Evolutionary conservation across 1,284 basidiomycete genomes (phyloP), one percentile per base, ranked within the genome.

Genomic region (Porogramme epimiltina): DNA sequence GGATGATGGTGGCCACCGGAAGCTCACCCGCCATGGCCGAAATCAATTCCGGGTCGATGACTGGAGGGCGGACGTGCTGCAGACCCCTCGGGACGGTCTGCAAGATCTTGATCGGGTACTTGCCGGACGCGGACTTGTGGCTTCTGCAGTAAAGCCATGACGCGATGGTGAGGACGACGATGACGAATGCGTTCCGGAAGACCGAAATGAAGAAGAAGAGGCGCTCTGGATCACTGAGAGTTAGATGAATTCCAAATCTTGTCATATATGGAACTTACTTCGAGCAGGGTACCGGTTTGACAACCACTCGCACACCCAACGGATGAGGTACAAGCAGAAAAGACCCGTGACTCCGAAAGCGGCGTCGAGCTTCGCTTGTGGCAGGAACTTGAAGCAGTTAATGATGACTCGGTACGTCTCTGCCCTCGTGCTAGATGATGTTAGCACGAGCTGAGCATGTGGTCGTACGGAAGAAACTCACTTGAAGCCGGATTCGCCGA

Each of bases 1-100:
- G 79, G 61, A 99, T 91, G 66, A 99, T 96, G 5, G 94, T 95
- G 37, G 95, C 91, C 13, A 97, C 89, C 2, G 95, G 95, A 3
- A 99, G 73, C 59, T 97, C 78, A 11, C 84, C 73, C 3, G 81
- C 91, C 51, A 98, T 76, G 2, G 89, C 89, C 1, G 67, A 64
- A 36, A 98, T 69, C 24, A 98, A 77, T 5, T 76, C 62, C 2
- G 62, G 59, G 61, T 89, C 80, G 54, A 98, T 83, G n/a, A 66
- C 61, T 0, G 94, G 93, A 45, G 73, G 75, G 9, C 87, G 84
- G 54, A 98, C 83, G 64, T 96, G 77, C 67, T 85, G 81, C 66
- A 95, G 83, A 28, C 92, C 92, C 13, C 88, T 75, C 1, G 94
- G 95, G 4, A 99, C 96, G 6, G 72, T 84, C 64, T 85, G 77